Evolutionary conservation across 2,329 filamentous ascomycete species (phyloP), one percentile per base, ranked within the genome.

Genomic region (Cladophialophora immunda): DNA sequence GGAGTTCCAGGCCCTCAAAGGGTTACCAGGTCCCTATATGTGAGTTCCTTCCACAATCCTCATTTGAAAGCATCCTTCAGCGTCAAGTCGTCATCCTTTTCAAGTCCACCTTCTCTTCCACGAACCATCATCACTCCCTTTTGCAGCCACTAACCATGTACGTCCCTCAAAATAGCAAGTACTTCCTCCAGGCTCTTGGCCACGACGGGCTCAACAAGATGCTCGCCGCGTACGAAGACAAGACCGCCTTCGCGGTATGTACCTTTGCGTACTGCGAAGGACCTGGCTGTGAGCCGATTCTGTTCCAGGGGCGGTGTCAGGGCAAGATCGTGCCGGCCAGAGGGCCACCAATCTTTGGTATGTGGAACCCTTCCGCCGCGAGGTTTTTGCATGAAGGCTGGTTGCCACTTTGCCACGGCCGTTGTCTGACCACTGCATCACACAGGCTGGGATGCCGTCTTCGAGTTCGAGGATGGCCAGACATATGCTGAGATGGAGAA

Each of bases 401-500:
- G 13, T n/a, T 38, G 11, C 59, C 5, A 29, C 38, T 34, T 29
- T 30, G 47, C 41, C 11, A 11, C 36, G 6, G 41, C 8, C 17
- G 47, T 27, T 57, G 22, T 29, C 41, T 29, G 62, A 58, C 15
- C 27, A 30, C 34, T 57, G 19, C 70, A 7, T 50, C 22, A 1
- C 25, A 27, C 22, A 97, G 94, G 94, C 54, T 99, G 95, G 95
- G 95, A 99, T 78, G 89, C 95, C 1, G 90, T 97, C 71, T 99
- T 99, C 75, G 95, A 99, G 81, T 94, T 96, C 73, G 86, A 96
- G 71, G 58, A 61, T 13, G 94, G 94, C 50, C 83, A 92, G 80
- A 99, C 95, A 82, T 90, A 97, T 77, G 95, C 95, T 30, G 95
- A 99, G 82, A 99, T 99, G 95, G 91, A 93, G 59, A 94, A 89